Base-by-base conservation (phyloP, 352 stramenopile species). In the Elongisporangium undulatum region DNA sequence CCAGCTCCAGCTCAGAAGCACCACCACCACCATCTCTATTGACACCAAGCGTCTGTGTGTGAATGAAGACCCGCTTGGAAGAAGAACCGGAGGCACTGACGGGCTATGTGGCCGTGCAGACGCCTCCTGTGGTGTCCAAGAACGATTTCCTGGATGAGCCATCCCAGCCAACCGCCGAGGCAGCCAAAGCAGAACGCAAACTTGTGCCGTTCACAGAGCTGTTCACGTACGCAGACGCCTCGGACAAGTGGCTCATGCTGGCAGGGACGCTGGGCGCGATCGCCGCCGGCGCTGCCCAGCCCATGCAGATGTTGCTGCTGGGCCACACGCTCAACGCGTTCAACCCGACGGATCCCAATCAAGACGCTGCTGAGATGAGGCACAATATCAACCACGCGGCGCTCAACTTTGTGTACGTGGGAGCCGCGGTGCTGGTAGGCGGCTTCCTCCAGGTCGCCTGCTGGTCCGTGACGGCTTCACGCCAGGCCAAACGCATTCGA, bases 241-340 rank as follows among this genome's bases (percentile, higher is more conserved):
- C 66, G 4, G 81, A 93, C 58, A 71, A 73, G 54, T 22, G 79
- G 23, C 64, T 92, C 5, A 91, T 92, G 74, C 49, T 64, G 5
- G 39, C 81, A 2, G 83, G 83, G 39, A 75, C 77, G 0, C 10
- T 87, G 6, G 68, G 67, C 0, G 77, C 75, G 3, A 54, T 89
- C 5, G 58, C 62, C 2, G 64, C 71, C 3, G 83, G 83, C 4
- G 19, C 84, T 41, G 67, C 69, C 20, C 75, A 89, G 58, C 83
- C 81, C 7, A 66, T 91, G 16, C 79, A 90, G 59, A 85, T 89
- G 50, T 62, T 91, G 23, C 71, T 93, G 24, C 75, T 93, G 56
- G 81, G 81, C 12, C 76, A 93, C 56, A 69, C 87, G 20, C 64
- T 90, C 51, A 88, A 91, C 65, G 72, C 79, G 9, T 89, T 91